Conservation (phyloP, 306 rosid species). For the Medicago ruthenica region DNA sequence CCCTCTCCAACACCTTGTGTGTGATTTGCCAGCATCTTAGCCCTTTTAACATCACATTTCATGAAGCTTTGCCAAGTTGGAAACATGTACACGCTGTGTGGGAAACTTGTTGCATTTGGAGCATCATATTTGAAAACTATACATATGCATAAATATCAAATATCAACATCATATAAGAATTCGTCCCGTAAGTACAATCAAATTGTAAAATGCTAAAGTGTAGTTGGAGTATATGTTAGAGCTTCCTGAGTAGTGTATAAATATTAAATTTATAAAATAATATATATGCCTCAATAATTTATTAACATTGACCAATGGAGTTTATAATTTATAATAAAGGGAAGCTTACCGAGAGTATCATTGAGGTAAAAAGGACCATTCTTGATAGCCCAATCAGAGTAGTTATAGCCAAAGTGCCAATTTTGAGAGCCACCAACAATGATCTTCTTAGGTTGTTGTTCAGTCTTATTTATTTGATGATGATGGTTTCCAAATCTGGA, state of each 20-base stretch:
- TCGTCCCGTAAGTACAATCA: not conserved
- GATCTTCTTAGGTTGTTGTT: slow-evolving; percentile 41
- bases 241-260: no score
- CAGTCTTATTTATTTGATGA: slow-evolving; percentile 37
- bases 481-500: slow-evolving; percentile 44
- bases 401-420: slow-evolving; percentile 66
- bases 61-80: slow-evolving; percentile 49
- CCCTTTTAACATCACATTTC: slow-evolving; percentile 59
- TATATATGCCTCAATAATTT: not conserved
- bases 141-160: not conserved
- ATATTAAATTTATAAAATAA: no score
- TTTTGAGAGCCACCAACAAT: slow-evolving; percentile 62
- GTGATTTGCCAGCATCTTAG: slow-evolving; percentile 46
- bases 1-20: slow-evolving; percentile 68
- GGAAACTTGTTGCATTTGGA: slow-evolving; percentile 51
- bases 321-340: no score
- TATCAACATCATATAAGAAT: not conserved
- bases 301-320: not conserved
- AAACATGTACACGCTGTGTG: slow-evolving; percentile 73
- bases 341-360: slow-evolving; percentile 62
- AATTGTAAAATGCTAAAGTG: no score
- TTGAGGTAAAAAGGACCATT: slow-evolving; percentile 60
- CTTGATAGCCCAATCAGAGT: slow-evolving; percentile 58
- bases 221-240: no score
- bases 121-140: slow-evolving; percentile 77